Base-by-base conservation (phyloP, 192 early-diverging fungal genomes). In the Coemansia sp. region DNA sequence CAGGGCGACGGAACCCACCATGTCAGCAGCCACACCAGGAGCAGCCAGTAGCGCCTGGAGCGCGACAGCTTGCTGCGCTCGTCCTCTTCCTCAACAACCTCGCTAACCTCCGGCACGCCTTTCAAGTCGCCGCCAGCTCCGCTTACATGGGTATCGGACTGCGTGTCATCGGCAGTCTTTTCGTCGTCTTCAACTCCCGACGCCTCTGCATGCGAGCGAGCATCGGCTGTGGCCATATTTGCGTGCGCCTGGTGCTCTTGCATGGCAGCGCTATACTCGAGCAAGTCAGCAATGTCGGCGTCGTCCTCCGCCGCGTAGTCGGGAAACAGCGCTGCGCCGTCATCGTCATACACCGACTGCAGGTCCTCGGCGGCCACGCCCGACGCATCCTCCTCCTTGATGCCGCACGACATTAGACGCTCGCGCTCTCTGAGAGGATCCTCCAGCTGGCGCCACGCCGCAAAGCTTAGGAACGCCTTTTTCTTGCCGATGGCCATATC, bases 381-480 rank as follows among this genome's bases (percentile, higher is more conserved):
- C 14, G 45, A 36, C 2, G 62, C 54, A 3, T 46, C 50, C 21
- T 60, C 67, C 10, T 64, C 73, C 30, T 70, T 64, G 34, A 77
- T 56, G 35, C 73, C 73, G 18, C 66, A 69, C 37, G 63, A 66
- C 5, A 77, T 54, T 47, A 78, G 80, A 21, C 79, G 82, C 58
- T 93, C 89, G 17, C 75, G 58, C 35, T 78, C 82, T n/a, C 87
- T 80, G 42, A 97, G 83, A 14, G 73, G 74, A 51, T 87, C 85
- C 67, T 97, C 95, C 14, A 97, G 81, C 33, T 80, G 78, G 53
- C 88, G 82, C 95, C 93, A 97, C 18, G 81, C 81, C 3, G 27
- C 52, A 58, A 92, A 92, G 57, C 81, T 82, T 31, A 97, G 58
- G 54, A 84, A 94, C 4, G 88, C 74, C 52, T 87, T 79, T 35